phyloP scores from a whole-genome alignment of 805 yeast genomes.

The Candida rishiriensis region DNA sequence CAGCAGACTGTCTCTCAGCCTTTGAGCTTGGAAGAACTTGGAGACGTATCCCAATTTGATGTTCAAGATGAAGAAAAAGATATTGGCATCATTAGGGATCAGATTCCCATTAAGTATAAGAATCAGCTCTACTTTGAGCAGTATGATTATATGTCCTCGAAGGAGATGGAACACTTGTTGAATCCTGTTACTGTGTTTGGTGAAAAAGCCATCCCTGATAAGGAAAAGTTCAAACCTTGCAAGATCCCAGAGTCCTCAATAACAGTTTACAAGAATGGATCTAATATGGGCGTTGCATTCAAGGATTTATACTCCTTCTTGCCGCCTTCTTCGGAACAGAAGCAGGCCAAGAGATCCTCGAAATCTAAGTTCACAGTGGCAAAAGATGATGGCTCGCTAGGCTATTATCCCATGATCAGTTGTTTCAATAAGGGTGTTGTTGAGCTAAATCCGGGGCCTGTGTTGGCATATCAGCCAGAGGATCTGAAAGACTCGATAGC shows the following conservation, averaged over 20 bases:
- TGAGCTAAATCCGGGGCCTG: slow-evolving; percentile 62
- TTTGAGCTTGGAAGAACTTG: background rate
- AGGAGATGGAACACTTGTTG: slow-evolving; percentile 66
- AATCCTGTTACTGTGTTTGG: slow-evolving; percentile 71
- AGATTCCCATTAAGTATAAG: slow-evolving; percentile 81
- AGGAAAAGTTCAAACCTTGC: slow-evolving; percentile 43
- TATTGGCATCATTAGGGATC: slow-evolving; percentile 65
- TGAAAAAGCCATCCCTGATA: slow-evolving; percentile 57
- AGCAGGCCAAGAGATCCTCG: slow-evolving; percentile 26
- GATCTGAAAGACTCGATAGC: slow-evolving; percentile 26
- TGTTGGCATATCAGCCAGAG: slow-evolving; percentile 44
- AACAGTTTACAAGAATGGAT: slow-evolving; percentile 75
- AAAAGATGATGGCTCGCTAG: slow-evolving; percentile 78
- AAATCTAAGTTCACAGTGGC: slow-evolving; percentile 20
- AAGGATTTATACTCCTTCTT: slow-evolving; percentile 66
- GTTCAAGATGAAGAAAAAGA: slow-evolving; percentile 6
- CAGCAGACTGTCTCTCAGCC: slow-evolving; percentile 24
- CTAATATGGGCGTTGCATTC: slow-evolving; percentile 58
- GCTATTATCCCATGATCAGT: slow-evolving; percentile 89
- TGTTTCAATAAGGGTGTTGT: slow-evolving; percentile 78
- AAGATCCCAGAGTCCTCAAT: slow-evolving; percentile 54
- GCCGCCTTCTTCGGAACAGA: slow-evolving; percentile 68
- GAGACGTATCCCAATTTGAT: background rate
- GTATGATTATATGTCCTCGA: slow-evolving; percentile 69
- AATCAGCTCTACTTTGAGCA: slow-evolving; percentile 78